These are phyloP conservation scores for Pseudogymnoascus sp. DNA, from an alignment of 2,329 filamentous ascomycete species.

Conservation along the genomic window DNA sequence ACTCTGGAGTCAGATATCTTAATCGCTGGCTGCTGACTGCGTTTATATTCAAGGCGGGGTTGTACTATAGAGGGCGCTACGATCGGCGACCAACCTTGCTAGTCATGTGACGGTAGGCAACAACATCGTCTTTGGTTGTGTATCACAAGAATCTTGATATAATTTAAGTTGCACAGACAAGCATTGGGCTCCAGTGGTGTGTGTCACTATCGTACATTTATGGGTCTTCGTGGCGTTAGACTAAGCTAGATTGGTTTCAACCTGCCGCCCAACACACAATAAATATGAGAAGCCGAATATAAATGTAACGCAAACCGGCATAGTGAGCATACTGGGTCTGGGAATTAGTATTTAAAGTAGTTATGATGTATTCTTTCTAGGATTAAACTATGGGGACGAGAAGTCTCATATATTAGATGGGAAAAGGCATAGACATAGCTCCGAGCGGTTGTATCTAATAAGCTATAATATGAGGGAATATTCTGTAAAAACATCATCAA, in stretches of 20 bases:
- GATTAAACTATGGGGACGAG: background rate
- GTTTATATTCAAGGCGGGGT: background rate
- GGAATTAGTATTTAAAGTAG: background rate
- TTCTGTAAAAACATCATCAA: background rate
- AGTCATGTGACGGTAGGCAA: background rate
- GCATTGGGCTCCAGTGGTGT: background rate
- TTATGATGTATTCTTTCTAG: background rate
- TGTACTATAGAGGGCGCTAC: conserved; percentile 1
- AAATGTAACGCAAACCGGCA: background rate
- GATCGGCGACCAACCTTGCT: background rate
- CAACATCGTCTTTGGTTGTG: background rate
- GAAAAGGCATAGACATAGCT: background rate
- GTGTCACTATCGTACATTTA: background rate
- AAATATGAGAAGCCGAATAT: background rate
- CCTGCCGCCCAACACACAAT: background rate
- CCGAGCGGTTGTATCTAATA: background rate
- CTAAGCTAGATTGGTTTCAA: background rate
- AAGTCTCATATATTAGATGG: background rate
- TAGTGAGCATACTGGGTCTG: background rate
- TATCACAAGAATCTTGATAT: background rate
- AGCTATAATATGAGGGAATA: background rate
- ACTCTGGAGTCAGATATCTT: background rate
- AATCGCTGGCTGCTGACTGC: background rate
- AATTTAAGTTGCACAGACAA: background rate
- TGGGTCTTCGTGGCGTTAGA: background rate